These are phyloP conservation scores for Didymella arachidicola DNA, from an alignment of 2,329 filamentous ascomycete species.

Conservation along the genomic window DNA sequence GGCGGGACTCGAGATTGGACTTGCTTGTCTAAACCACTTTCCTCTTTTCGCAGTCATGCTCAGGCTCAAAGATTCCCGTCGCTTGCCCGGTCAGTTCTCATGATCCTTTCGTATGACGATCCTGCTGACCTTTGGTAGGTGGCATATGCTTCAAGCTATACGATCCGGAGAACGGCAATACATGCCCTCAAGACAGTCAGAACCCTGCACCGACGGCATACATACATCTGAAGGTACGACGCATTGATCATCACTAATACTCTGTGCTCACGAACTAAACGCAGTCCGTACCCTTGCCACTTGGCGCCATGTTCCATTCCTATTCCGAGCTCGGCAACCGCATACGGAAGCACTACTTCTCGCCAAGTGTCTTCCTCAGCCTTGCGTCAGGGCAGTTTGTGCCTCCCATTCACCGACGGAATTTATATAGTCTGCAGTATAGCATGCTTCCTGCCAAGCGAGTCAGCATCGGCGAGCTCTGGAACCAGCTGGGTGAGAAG, in stretches of 20 bases:
- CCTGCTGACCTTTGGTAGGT: conserved; percentile 51
- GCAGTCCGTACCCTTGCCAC: conserved; percentile 80
- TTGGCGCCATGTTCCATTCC: conserved; percentile 95
- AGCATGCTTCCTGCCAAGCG: conserved; percentile 91
- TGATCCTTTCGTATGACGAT: too few relatives aligned
- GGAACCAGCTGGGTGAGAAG: conserved; percentile 66
- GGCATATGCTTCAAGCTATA: conserved; percentile 91
- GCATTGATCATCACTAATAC: not conserved
- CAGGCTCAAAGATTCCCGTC: conserved; percentile 87
- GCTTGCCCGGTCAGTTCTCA: conserved; percentile 74
- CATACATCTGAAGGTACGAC: conserved; percentile 79
- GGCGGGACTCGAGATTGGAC: conserved; percentile 85
- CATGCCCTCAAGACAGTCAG: conserved; percentile 49
- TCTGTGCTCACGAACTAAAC: not conserved
- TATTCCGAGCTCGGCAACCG: conserved; percentile 95
- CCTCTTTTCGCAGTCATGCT: conserved; percentile 97
- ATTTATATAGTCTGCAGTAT: conserved; percentile 95
- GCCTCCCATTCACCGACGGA: conserved; percentile 91
- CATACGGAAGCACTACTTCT: conserved; percentile 94
- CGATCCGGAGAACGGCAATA: conserved; percentile 64
- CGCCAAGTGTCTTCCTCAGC: conserved; percentile 84
- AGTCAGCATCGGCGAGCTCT: conserved; percentile 84
- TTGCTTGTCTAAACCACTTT: conserved; percentile 97
- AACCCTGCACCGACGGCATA: conserved; percentile 72
- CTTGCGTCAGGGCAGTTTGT: conserved; percentile 91